Conservation (phyloP, 2,329 filamentous ascomycete species). For the Apiospora malaysiana region DNA sequence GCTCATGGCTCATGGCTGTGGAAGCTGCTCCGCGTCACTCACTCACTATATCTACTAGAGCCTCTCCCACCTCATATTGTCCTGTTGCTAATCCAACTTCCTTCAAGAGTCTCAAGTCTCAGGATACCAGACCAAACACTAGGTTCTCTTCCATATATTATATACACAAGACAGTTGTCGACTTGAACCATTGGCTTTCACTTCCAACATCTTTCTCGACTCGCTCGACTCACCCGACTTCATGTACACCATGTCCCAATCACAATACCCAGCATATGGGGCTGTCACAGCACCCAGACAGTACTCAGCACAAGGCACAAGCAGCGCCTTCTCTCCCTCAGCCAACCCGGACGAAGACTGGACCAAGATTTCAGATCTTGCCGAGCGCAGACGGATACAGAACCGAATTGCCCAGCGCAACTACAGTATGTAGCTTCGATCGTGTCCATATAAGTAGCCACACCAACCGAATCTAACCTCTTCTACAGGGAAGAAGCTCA, state of each 20-base stretch:
- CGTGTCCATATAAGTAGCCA: slow-evolving; percentile 1
- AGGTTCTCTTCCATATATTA: not conserved
- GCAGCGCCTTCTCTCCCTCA: slow-evolving; percentile 92
- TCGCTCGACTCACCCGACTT: not conserved
- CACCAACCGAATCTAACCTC: slow-evolving; percentile 24
- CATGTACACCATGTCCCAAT: slow-evolving; percentile 53
- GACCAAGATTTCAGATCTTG: slow-evolving; percentile 98
- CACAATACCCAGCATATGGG: slow-evolving; percentile 46
- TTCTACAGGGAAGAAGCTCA: slow-evolving; percentile 83
- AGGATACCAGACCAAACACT: slow-evolving; percentile 6
- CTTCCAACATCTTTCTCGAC: slow-evolving; percentile 12
- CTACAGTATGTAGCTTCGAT: slow-evolving; percentile 69
- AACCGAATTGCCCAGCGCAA: slow-evolving; percentile 98
- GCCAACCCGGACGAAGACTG: slow-evolving; percentile 97
- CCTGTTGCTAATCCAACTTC: slow-evolving; percentile 11
- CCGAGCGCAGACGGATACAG: slow-evolving; percentile 91
- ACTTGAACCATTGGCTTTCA: slow-evolving; percentile 10
- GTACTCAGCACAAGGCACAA: slow-evolving; percentile 76
- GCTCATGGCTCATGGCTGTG: slow-evolving; percentile 1
- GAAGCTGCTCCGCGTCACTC: slow-evolving; percentile 9
- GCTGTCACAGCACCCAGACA: slow-evolving; percentile 60
- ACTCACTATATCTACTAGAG: slow-evolving; percentile 9
- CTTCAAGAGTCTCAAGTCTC: slow-evolving; percentile 1
- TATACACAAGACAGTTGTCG: not conserved
- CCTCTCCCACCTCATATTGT: slow-evolving; percentile 7